Base-by-base conservation (phyloP, 805 yeast species). In the Saturnispora diversa region DNA sequence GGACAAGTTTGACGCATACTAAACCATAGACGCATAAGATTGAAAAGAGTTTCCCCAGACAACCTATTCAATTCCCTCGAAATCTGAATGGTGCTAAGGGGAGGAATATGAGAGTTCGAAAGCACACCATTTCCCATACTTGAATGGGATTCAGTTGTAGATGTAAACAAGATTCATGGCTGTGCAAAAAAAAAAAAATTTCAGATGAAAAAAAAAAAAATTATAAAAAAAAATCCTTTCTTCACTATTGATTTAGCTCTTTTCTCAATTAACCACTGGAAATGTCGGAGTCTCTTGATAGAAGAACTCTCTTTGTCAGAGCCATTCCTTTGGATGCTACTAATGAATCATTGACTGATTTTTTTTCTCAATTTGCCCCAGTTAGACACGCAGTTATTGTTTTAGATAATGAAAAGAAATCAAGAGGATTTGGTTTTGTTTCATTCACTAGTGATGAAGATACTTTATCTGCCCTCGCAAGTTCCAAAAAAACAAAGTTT, bases 341-440 rank as follows among this genome's bases (percentile, higher is more conserved):
- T 1, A 75, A 80, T 17, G 95, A 86, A 44, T 78, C 85, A 51
- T 69, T 92, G 31, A 72, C 90, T 1, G 84, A 83, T 50, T 87
- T 72, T 60, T 92, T 92, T 56, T 82, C 97, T 2, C 86, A 86
- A 48, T 81, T 87, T 64, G 90, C 85, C 4, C 98, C 98, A 6
- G 94, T 90, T 10, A 87, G 81, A 62, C 98, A 92, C 62, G 95
- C 97, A 2, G 88, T 87, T 33, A 74, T 92, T 31, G 97, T 92
- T 13, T 81, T 69, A 29, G 96, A 88, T 55, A 67, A 68, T 9
- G 76, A 80, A 26, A 75, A 83, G 40, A 70, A 80, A 33, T 85
- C 96, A 3, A 74, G 88, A 58, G 97, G 98, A 2, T 92, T 88
- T 62, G 98, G 98, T 3, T 92, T 92, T 60, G 98, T 87, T 12